phyloP scores from a whole-genome alignment of 75 land plant species.

The Selaginella moellendorffii region DNA sequence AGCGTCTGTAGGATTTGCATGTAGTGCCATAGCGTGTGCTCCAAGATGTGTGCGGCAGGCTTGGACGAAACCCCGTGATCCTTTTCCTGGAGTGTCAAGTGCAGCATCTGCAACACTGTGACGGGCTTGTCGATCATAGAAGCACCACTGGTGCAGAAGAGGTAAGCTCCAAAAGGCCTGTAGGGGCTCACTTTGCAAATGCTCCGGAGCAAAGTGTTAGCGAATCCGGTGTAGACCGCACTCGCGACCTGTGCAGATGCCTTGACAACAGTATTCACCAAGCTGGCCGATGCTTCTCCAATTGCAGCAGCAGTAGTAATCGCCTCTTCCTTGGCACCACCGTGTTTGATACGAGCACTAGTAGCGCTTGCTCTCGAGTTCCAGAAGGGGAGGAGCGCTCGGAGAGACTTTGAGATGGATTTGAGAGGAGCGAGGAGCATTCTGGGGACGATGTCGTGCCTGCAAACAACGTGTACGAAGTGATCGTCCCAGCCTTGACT shows the following conservation, averaged over 20 bases:
- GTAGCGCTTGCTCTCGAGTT: not conserved
- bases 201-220: slow-evolving; percentile 20
- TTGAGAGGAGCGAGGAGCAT: slow-evolving; percentile 32
- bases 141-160: slow-evolving; percentile 24
- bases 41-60: not conserved
- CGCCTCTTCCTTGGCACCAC: slow-evolving; percentile 9
- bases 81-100: slow-evolving; percentile 9
- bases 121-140: slow-evolving; percentile 26
- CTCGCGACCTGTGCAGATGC: slow-evolving; percentile 21
- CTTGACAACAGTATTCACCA: slow-evolving; percentile 25
- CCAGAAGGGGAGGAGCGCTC: slow-evolving; percentile 19
- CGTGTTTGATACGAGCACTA: slow-evolving; percentile 7
- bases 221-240: slow-evolving; percentile 29
- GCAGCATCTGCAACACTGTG: slow-evolving; percentile 40
- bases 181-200: slow-evolving; percentile 39
- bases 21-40: too few species aligned
- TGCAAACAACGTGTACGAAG: slow-evolving; percentile 42
- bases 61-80: not conserved
- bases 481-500: slow-evolving; percentile 37
- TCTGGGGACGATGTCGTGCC: slow-evolving; percentile 38
- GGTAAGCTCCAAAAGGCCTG: slow-evolving; percentile 41
- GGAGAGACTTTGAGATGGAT: slow-evolving; percentile 16
- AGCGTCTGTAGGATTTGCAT: too few species aligned
- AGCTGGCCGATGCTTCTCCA: too few species aligned
- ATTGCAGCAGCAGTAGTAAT: too few species aligned